phyloP scores from a whole-genome alignment of 2,329 filamentous ascomycete genomes.

The Fusarium robinianum region DNA sequence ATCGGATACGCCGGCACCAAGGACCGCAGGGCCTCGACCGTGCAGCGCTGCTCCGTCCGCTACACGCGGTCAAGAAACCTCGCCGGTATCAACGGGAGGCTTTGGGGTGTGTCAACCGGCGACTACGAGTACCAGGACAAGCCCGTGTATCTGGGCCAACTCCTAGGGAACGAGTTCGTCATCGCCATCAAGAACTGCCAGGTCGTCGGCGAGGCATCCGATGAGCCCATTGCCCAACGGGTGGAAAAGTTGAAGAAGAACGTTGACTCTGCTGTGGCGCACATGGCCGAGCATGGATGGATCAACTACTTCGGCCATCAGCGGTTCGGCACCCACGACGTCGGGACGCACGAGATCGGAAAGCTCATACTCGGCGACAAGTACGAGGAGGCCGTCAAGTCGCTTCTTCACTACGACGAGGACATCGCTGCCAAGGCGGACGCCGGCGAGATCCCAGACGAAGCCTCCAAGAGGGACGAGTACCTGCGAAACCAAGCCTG shows the following conservation, averaged over 20 bases:
- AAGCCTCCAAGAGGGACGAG: slow-evolving; percentile 73
- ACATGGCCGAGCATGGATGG: slow-evolving; percentile 77
- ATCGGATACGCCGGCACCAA: slow-evolving; percentile 85
- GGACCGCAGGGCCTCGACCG: slow-evolving; percentile 83
- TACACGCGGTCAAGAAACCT: slow-evolving; percentile 61
- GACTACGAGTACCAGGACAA: slow-evolving; percentile 78
- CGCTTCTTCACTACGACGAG: slow-evolving; percentile 74
- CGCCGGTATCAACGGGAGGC: slow-evolving; percentile 65
- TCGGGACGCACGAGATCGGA: slow-evolving; percentile 84
- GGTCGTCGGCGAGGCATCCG: slow-evolving; percentile 51
- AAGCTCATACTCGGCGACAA: slow-evolving; percentile 81
- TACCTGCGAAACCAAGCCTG: slow-evolving; percentile 78
- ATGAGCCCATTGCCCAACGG: slow-evolving; percentile 34
- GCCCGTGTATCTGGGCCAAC: slow-evolving; percentile 79
- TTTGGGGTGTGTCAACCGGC: slow-evolving; percentile 69
- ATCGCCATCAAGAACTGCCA: slow-evolving; percentile 88
- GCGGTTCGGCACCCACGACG: slow-evolving; percentile 86
- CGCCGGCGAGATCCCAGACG: slow-evolving; percentile 42
- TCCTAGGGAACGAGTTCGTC: slow-evolving; percentile 88
- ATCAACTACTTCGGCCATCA: slow-evolving; percentile 99
- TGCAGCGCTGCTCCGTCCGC: slow-evolving; percentile 74
- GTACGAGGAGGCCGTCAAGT: slow-evolving; percentile 77
- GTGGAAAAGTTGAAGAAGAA: slow-evolving; percentile 42
- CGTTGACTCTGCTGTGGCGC: slow-evolving; percentile 63
- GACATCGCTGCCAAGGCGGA: slow-evolving; percentile 57